These are phyloP conservation scores for Brassica juncea DNA, from an alignment of 345 rosid species.

Conservation along the genomic window DNA sequence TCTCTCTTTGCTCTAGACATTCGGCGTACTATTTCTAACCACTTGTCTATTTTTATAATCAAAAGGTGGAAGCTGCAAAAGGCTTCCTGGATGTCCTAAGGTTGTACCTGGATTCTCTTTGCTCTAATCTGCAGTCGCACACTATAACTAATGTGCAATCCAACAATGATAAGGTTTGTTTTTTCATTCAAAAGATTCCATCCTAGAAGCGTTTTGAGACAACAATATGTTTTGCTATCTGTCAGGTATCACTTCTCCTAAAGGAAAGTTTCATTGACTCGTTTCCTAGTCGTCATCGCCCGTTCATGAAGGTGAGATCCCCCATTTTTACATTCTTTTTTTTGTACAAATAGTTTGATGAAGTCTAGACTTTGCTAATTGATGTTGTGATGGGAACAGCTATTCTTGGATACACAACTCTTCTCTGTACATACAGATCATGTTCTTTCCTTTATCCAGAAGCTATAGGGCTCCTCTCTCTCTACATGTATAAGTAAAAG, in stretches of 20 bases:
- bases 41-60: neutral
- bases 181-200: neutral
- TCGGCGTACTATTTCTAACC: slow-evolving; percentile 2
- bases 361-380: slow-evolving; percentile 14
- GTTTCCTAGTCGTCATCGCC: slow-evolving; percentile 72
- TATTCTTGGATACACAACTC: slow-evolving; percentile 88
- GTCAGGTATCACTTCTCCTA: slow-evolving; percentile 81
- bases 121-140: slow-evolving; percentile 87
- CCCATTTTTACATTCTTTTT: slow-evolving; percentile 4
- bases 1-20: neutral
- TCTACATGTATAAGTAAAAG: slow-evolving; percentile 13
- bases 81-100: slow-evolving; percentile 71
- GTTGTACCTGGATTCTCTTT: slow-evolving; percentile 78
- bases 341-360: neutral
- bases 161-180: slow-evolving; percentile 86
- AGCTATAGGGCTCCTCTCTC: slow-evolving; percentile 51
- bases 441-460: slow-evolving; percentile 87
- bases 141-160: slow-evolving; percentile 98
- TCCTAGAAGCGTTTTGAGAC: neutral
- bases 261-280: slow-evolving; percentile 94
- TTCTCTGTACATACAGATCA: slow-evolving; percentile 97
- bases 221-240: neutral
- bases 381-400: slow-evolving; percentile 47
- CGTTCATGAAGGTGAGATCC: slow-evolving; percentile 79
- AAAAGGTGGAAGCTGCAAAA: slow-evolving; percentile 84